Conservation (phyloP, 176 grass and related monocot species). For the Zoysia pacifica region DNA sequence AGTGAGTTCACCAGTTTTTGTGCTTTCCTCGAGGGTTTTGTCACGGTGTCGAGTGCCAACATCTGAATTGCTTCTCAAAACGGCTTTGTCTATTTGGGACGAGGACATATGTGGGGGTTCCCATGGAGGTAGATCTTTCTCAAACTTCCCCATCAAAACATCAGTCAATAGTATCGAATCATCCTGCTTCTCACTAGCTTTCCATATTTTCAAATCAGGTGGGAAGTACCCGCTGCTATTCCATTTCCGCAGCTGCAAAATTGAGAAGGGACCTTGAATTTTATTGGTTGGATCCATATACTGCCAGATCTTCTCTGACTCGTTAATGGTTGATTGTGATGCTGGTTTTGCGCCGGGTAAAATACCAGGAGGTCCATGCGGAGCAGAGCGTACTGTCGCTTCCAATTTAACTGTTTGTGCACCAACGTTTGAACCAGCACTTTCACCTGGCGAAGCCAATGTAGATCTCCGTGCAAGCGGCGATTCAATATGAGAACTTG, state of each 20-base stretch:
- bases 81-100: conserved; percentile 38
- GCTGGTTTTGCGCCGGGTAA: conserved; percentile 34
- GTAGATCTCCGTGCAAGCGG: conserved; percentile 47
- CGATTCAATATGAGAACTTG: conserved; percentile 46
- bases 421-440: conserved; percentile 41
- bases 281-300: conserved; percentile 87
- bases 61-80: conserved; percentile 44
- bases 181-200: conserved; percentile 75
- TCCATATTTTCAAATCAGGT: conserved; percentile 83
- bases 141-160: conserved; percentile 85
- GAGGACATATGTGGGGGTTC: conserved; percentile 48
- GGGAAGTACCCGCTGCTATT: conserved; percentile 89
- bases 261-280: conserved; percentile 96
- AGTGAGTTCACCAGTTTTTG: conserved; percentile 36
- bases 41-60: conserved; percentile 24
- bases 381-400: conserved; percentile 28
- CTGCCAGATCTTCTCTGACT: conserved; percentile 92
- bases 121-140: conserved; percentile 74
- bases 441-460: conserved; percentile 49
- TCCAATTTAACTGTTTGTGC: conserved; percentile 40
- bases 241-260: conserved; percentile 90
- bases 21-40: conserved; percentile 32
- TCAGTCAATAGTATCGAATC: conserved; percentile 81
- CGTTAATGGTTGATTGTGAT: conserved; percentile 46
- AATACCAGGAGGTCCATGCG: conserved; percentile 34